phyloP scores from a whole-genome alignment of 1,139 yeast genomes.

The Hansenula lynferdii region DNA sequence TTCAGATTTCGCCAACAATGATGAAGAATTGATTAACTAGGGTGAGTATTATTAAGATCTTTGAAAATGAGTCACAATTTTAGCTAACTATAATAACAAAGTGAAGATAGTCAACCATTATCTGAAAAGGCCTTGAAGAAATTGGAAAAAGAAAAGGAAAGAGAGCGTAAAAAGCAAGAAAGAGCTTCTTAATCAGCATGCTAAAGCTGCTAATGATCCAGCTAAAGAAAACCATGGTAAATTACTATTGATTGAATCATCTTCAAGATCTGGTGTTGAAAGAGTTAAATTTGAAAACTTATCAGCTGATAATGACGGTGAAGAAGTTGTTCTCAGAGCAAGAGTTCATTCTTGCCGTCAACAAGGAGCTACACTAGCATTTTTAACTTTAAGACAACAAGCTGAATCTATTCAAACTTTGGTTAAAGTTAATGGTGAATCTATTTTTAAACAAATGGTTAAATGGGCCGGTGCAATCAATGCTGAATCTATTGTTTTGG shows the following conservation, averaged over 20 bases:
- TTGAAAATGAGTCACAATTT: constrained; percentile 58
- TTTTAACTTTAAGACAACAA: constrained; percentile 90
- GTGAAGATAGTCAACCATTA: constrained; percentile 83
- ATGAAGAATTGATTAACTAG: constrained; percentile 72
- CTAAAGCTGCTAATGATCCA: constrained; percentile 73
- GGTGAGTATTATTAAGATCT: constrained; percentile 91
- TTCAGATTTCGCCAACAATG: constrained; percentile 95
- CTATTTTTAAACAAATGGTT: constrained; percentile 90
- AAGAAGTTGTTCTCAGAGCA: constrained; percentile 82
- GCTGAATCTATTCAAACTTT: constrained; percentile 77
- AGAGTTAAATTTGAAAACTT: constrained; percentile 57
- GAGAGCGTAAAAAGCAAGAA: constrained; percentile 90
- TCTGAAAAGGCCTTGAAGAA: constrained; percentile 95
- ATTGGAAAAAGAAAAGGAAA: constrained; percentile 88
- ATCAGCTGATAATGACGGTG: constrained; percentile 65
- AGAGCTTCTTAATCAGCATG: constrained; percentile 86
- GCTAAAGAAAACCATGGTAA: constrained; percentile 90
- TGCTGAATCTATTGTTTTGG: constrained; percentile 87
- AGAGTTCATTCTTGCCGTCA: constrained; percentile 91
- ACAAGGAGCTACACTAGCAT: constrained; percentile 94
- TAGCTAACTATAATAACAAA: neutral
- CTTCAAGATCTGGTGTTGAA: constrained; percentile 50
- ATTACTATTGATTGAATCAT: constrained; percentile 79
- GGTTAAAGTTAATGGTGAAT: constrained; percentile 58
- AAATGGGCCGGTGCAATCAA: constrained; percentile 89